phyloP scores from a whole-genome alignment of 2,329 filamentous ascomycete genomes.

The Aspergillus cejpii region DNA sequence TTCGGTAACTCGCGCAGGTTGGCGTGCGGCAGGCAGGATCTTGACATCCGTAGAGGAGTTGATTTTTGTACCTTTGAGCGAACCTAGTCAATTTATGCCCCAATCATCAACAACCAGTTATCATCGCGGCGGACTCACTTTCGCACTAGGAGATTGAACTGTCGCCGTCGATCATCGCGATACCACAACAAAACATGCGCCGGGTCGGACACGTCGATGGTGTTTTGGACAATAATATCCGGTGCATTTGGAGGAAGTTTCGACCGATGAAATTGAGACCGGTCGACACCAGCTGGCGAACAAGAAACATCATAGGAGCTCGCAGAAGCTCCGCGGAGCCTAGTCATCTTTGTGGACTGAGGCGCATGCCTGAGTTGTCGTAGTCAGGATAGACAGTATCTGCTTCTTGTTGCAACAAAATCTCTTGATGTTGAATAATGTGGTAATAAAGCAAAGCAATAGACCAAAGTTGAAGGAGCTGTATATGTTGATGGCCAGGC shows the following conservation, averaged over 20 bases:
- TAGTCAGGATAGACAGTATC: neutral
- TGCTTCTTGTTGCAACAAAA: neutral
- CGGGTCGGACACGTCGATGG: slow-evolving; percentile 35
- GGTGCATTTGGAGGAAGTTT: slow-evolving; percentile 39
- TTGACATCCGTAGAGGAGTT: slow-evolving; percentile 76
- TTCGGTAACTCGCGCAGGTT: slow-evolving; percentile 74
- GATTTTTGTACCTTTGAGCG: slow-evolving; percentile 60
- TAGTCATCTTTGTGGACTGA: slow-evolving; percentile 32
- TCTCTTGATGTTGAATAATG: neutral
- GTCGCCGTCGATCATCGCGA: slow-evolving; percentile 36
- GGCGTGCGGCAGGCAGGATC: slow-evolving; percentile 61
- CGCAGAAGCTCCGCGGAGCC: slow-evolving; percentile 38
- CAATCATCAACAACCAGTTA: neutral
- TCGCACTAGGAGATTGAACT: slow-evolving; percentile 58
- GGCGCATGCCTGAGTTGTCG: slow-evolving; percentile 24
- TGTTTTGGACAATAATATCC: slow-evolving; percentile 36
- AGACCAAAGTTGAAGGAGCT: neutral
- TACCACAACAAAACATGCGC: slow-evolving; percentile 34
- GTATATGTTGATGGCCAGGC: slow-evolving; percentile 4
- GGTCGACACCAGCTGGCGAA: slow-evolving; percentile 19
- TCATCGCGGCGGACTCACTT: slow-evolving; percentile 45
- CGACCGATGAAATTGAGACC: slow-evolving; percentile 28
- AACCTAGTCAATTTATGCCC: slow-evolving; percentile 6
- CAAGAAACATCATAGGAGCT: slow-evolving; percentile 27
- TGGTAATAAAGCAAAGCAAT: neutral